A percentile compares a stretch with the other conserved stretches of the same genome.
Conservation (phyloP, 352 stramenopile genomes). For the Phytophthora cactorum region DNA sequence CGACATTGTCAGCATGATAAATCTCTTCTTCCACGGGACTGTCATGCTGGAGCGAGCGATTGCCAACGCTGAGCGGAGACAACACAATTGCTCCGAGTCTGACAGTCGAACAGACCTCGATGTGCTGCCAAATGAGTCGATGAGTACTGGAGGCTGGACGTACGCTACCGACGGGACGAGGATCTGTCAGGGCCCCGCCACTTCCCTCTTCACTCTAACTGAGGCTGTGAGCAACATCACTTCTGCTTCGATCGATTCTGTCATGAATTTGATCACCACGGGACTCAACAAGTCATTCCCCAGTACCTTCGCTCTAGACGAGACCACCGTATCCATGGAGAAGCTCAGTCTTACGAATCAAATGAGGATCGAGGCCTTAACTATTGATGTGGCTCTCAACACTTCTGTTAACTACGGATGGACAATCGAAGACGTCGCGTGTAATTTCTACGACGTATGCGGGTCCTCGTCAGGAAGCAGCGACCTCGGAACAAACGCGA, state of each 20-base stretch:
- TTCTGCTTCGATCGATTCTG: conserved; percentile 17
- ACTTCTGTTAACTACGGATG: conserved; percentile 29
- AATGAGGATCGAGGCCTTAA: conserved; percentile 34
- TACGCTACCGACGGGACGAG: conserved; percentile 36
- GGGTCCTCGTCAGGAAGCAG: background rate
- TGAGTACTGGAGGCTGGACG: conserved; percentile 32
- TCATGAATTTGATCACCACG: conserved; percentile 27
- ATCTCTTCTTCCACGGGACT: conserved; percentile 52
- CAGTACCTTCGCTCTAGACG: conserved; percentile 27
- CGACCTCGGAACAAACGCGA: conserved; percentile 8
- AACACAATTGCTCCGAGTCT: conserved; percentile 48
- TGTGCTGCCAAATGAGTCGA: conserved; percentile 9
- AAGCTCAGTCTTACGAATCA: conserved; percentile 29
- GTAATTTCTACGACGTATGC: conserved; percentile 10
- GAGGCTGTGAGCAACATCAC: conserved; percentile 24
- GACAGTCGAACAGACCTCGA: conserved; percentile 39
- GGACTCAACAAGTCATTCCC: conserved; percentile 45
- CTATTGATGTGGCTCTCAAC: conserved; percentile 37
- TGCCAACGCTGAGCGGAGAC: conserved; percentile 34
- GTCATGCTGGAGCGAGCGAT: conserved; percentile 47
- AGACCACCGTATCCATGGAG: conserved; percentile 36
- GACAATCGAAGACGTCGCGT: conserved; percentile 17
- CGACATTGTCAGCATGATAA: conserved; percentile 25
- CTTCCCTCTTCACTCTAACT: conserved; percentile 41
- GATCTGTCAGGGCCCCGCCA: conserved; percentile 47